Percentiles rank a stretch among this genome's conserved stretches.
These are phyloP conservation scores for Toxicodendron radicans DNA, from an alignment of 345 rosid genomes.

Conservation along the genomic window DNA sequence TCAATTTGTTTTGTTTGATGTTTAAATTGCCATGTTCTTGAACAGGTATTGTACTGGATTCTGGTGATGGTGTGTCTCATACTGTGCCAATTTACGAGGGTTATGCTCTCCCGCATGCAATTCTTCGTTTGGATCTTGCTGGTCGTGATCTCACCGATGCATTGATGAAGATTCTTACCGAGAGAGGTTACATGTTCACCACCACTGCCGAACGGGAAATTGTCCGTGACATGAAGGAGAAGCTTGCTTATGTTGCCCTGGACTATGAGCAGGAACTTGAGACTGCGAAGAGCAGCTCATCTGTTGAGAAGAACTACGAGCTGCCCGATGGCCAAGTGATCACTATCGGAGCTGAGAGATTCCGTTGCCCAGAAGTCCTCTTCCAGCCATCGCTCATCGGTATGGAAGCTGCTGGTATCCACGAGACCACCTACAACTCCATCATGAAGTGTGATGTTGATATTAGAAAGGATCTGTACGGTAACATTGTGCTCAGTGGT, in stretches of 20 bases:
- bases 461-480: conserved; percentile 64
- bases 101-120: conserved; percentile 63
- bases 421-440: conserved; percentile 64
- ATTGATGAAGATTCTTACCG: conserved; percentile 61
- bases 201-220: conserved; percentile 72
- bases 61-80: conserved; percentile 75
- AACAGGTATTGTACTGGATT: conserved; percentile 69
- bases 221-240: conserved; percentile 73
- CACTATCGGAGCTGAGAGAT: conserved; percentile 68
- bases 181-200: conserved; percentile 71
- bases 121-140: conserved; percentile 61
- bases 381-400: conserved; percentile 69
- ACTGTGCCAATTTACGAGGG: conserved; percentile 69
- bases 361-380: conserved; percentile 69
- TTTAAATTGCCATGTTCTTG: neutral
- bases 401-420: conserved; percentile 70
- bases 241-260: conserved; percentile 62
- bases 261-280: conserved; percentile 64
- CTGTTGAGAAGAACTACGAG: conserved; percentile 65
- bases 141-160: conserved; percentile 70
- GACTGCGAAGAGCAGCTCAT: conserved; percentile 62
- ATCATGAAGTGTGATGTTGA: conserved; percentile 69
- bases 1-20: neutral
- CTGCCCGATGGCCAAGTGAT: conserved; percentile 63
- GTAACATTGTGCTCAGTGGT: conserved; percentile 64